Conservation (phyloP, 2,329 filamentous ascomycete species). For the Drechslerella stenobrocha region DNA sequence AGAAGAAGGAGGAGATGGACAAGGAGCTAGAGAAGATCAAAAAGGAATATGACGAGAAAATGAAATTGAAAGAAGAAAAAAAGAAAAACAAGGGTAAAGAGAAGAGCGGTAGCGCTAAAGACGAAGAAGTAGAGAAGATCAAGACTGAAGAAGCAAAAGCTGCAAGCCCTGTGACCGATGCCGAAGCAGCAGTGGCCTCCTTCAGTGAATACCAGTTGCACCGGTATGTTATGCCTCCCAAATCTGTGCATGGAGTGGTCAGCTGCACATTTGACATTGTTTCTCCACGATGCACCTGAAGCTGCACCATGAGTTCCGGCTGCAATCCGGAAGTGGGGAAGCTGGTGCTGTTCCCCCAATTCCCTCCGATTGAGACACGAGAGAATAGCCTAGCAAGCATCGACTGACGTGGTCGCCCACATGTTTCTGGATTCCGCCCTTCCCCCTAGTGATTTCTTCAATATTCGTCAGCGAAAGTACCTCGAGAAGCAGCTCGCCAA, state of each 20-base stretch:
- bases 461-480: conserved; percentile 78
- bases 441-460: conserved; percentile 76
- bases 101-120: conserved; percentile 65
- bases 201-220: conserved; percentile 19
- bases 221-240: conserved; percentile 29
- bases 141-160: conserved; percentile 57
- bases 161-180: conserved; percentile 56
- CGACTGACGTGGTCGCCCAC: conserved; percentile 36
- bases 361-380: conserved; percentile 2
- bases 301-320: conserved; percentile 17
- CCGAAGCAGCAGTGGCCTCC: conserved; percentile 54
- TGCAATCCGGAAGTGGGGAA: conserved; percentile 22
- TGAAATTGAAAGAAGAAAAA: conserved; percentile 61
- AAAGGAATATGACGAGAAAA: conserved; percentile 76
- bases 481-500: conserved; percentile 77
- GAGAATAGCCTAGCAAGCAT: background rate
- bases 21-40: conserved; percentile 67
- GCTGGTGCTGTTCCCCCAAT: conserved; percentile 3
- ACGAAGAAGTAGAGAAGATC: conserved; percentile 60
- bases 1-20: conserved; percentile 67
- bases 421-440: conserved; percentile 1
- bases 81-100: conserved; percentile 69
- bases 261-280: conserved; percentile 45
- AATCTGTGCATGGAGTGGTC: conserved; percentile 25
- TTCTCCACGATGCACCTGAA: conserved; percentile 24